phyloP scores from a whole-genome alignment of 1,284 basidiomycete genomes.

The Sporisorium reilianum region DNA sequence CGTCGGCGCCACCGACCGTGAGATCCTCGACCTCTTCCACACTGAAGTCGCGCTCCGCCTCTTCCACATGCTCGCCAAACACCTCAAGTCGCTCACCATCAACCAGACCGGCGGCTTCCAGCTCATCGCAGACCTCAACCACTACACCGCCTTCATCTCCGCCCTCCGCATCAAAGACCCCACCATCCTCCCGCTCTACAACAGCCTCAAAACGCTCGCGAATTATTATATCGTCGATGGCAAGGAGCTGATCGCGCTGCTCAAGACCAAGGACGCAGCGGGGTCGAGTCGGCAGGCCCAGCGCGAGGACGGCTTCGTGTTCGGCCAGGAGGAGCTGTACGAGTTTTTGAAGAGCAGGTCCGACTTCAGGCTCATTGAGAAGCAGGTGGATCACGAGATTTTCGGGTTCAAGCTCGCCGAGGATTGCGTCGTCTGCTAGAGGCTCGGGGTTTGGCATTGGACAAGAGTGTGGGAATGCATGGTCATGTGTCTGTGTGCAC shows the following conservation, averaged over 20 bases:
- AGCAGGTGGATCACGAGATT: constrained; percentile 66
- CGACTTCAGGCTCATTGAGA: constrained; percentile 65
- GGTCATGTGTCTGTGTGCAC: not conserved
- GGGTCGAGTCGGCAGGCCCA: constrained; percentile 2
- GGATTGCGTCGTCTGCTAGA: constrained; percentile 55
- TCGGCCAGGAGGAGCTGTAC: constrained; percentile 78
- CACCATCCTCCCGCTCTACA: constrained; percentile 86
- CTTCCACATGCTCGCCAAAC: constrained; percentile 90
- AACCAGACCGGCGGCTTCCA: constrained; percentile 93
- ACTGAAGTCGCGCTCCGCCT: constrained; percentile 94
- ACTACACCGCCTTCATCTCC: constrained; percentile 87
- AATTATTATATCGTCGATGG: constrained; percentile 81
- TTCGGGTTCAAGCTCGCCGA: constrained; percentile 67
- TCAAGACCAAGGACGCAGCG: constrained; percentile 18
- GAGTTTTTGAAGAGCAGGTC: constrained; percentile 43
- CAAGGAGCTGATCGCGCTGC: constrained; percentile 78
- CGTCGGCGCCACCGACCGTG: constrained; percentile 91
- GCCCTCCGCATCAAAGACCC: constrained; percentile 62
- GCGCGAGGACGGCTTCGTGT: constrained; percentile 29
- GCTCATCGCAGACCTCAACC: constrained; percentile 94
- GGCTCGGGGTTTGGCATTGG: not conserved
- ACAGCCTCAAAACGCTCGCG: constrained; percentile 93
- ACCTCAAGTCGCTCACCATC: constrained; percentile 95
- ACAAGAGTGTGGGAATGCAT: not conserved
- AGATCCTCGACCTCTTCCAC: constrained; percentile 96